Conservation (phyloP, 345 rosid species). For the Murraya koenigii region DNA sequence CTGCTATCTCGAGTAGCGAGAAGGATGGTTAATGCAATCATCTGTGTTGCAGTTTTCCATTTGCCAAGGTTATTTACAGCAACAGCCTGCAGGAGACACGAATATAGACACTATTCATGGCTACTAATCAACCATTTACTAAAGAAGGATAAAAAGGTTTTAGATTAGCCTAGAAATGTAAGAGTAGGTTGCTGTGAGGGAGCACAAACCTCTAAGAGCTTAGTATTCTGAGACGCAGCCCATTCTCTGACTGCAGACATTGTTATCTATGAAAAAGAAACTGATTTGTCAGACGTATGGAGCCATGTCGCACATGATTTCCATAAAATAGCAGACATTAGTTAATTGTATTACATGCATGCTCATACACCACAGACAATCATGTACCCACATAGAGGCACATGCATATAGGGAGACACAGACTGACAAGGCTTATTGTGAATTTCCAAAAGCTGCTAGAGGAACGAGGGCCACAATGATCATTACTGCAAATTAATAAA, state of each 20-base stretch:
- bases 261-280: conserved; percentile 64
- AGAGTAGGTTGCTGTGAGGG: not conserved
- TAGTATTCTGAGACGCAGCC: conserved; percentile 93
- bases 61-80: conserved; percentile 97
- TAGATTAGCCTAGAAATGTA: not conserved
- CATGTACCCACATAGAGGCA: not conserved
- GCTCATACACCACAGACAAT: not conserved
- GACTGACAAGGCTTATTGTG: not conserved
- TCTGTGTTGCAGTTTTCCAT: conserved; percentile 99
- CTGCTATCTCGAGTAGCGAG: conserved; percentile 83
- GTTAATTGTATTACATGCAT: not conserved
- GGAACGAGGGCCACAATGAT: not conserved
- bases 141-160: not conserved
- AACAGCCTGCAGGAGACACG: conserved; percentile 59
- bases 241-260: conserved; percentile 99
- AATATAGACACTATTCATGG: not conserved
- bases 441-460: not conserved
- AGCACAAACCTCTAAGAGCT: conserved; percentile 72
- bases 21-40: conserved; percentile 86
- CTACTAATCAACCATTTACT: not conserved
- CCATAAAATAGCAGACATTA: not conserved
- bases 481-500: not conserved
- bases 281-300: conserved; percentile 3
- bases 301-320: not conserved
- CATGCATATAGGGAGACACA: not conserved